phyloP scores from a whole-genome alignment of 2,329 filamentous ascomycete species.

The Colletotrichum siamense region DNA sequence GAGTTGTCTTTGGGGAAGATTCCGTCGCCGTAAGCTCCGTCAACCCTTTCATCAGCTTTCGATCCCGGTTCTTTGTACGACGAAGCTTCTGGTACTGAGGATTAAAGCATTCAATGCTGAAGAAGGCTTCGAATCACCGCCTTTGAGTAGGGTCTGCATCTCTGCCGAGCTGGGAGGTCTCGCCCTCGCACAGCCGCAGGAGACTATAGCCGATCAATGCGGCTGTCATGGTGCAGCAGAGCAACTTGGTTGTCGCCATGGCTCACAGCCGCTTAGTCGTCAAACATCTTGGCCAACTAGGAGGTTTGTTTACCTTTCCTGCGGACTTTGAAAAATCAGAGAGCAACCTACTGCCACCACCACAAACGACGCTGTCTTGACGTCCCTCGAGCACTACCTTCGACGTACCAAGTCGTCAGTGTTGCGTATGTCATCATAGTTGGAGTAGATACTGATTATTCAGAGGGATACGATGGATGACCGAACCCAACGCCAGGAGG shows the following conservation, averaged over 20 bases:
- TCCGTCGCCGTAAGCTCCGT: background rate
- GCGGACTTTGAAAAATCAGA: background rate
- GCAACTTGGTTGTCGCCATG: rapidly evolving
- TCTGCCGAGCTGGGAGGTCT: background rate
- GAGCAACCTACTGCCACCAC: background rate
- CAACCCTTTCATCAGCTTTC: background rate
- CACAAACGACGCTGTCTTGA: background rate
- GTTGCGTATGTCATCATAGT: background rate
- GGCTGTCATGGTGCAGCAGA: background rate
- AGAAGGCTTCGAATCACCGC: background rate
- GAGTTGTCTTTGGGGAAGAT: background rate
- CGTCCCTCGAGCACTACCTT: background rate
- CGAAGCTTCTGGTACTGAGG: background rate
- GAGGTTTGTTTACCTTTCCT: background rate
- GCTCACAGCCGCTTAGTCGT: background rate
- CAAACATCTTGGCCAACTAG: background rate
- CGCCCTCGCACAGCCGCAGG: background rate
- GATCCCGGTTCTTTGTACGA: background rate
- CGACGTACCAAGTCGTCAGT: background rate
- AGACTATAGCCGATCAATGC: background rate
- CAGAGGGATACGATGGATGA: background rate
- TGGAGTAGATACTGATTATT: background rate
- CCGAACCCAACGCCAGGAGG: background rate
- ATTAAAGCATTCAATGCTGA: background rate
- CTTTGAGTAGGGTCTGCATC: background rate